phyloP scores from a whole-genome alignment of 169 alveolate genomes.

The Plasmodium sp. region DNA sequence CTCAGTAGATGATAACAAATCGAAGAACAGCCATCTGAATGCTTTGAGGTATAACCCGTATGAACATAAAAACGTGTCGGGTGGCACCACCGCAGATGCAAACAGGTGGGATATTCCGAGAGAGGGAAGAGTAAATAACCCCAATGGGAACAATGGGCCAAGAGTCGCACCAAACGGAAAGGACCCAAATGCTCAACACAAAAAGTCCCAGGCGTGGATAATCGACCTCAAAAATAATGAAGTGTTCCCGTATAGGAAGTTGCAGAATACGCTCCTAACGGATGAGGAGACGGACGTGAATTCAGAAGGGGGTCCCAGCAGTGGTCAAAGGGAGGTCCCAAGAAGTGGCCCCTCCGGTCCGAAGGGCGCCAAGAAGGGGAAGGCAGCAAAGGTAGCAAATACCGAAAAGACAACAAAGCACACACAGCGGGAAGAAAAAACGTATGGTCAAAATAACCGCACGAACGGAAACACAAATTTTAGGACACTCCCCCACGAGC shows the following conservation, averaged over 20 bases:
- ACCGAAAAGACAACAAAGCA: background rate
- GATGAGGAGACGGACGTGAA: background rate
- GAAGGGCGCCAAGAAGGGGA: background rate
- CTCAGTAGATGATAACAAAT: background rate
- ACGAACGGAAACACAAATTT: background rate
- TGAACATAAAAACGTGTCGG: background rate
- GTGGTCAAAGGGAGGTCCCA: background rate
- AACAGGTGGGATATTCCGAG: background rate
- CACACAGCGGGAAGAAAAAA: background rate
- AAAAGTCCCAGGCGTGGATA: constrained; percentile 61
- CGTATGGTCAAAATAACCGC: background rate
- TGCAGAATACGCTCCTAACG: background rate
- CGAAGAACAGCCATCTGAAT: background rate
- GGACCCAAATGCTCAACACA: background rate
- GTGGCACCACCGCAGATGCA: background rate
- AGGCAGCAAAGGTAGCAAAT: no score
- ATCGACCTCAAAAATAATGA: constrained; percentile 65
- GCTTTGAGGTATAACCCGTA: background rate
- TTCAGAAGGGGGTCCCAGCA: background rate
- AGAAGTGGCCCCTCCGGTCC: background rate
- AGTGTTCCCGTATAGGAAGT: constrained; percentile 41
- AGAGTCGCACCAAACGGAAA: background rate
- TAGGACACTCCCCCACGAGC: background rate
- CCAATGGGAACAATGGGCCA: background rate
- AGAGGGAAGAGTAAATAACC: background rate